Evolutionary conservation across 225 moss, liverwort and hornwort genomes (phyloP), one percentile per base, ranked within the genome.

Genomic region (Rhytidiadelphus loreus): DNA sequence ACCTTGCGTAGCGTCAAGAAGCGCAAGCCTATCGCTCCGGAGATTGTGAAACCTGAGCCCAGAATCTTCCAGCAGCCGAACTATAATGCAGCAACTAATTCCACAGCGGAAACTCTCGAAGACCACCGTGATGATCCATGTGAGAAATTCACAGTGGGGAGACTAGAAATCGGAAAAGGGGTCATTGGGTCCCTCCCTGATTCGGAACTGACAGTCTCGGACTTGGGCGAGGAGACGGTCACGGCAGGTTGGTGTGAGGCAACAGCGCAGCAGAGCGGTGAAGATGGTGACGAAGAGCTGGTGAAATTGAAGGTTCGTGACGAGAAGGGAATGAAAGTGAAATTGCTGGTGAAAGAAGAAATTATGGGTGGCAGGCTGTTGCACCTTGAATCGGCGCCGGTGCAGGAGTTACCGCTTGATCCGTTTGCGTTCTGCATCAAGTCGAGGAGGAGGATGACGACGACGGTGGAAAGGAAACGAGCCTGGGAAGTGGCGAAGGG

Each of bases 381-480:
- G 37, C 63, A 72, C 8, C 21, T 32, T n/a, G 63, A 79, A 80
- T 79, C 58, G 41, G 79, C 41, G 29, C 58, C 57, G 28, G 33
- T 29, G 70, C 61, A 77, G 32, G 60, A 46, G 33, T 21, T 41
- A 16, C 48, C 37, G 12, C 35, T 87, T 50, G 64, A 91, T 72
- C 92, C 92, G 37, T 72, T 92, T 58, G 57, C 61, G 43, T 85
- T 91, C 82, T 26, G 53, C 44, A 87, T 89, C 59, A 73, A 30
- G 73, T 92, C 92, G 11, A 81, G 85, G 29, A 85, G 92, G 89
- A 83, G 91, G 86, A 73, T 20, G 83, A 37, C 89, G 33, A 85
- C 85, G 44, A 32, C 23, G 7, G 11, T 66, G 37, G 89, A 92
- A 39, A 75, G 63, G 87, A 90, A 64, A 58, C 90, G 81, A 81